Percentiles rank a stretch among this genome's conserved stretches.
Conservation (phyloP, 257 asterid species). For the Leptodermis oblonga region DNA sequence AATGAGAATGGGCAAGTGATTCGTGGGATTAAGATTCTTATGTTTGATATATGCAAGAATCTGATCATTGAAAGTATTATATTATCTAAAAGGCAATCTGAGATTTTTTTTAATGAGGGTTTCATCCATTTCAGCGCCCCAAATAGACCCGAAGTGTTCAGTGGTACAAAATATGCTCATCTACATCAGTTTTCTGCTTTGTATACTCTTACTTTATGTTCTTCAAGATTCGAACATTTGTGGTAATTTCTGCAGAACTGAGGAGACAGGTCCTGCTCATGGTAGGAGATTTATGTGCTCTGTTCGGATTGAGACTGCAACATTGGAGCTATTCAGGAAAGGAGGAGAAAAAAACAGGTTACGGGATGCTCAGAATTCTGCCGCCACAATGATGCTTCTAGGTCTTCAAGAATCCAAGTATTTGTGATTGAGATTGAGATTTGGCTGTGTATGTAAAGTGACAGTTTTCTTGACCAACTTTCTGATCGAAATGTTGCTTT, state of each 20-base stretch:
- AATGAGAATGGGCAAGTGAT: no score
- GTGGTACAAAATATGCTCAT: neutral
- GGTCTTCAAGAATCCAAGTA: slow-evolving; percentile 36
- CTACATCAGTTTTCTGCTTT: neutral
- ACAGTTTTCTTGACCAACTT: neutral
- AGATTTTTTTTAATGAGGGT: no score
- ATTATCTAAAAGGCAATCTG: no score
- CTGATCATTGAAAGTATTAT: no score
- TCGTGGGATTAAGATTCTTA: no score
- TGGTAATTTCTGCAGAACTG: slow-evolving; percentile 41
- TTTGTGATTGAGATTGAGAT: slow-evolving; percentile 20
- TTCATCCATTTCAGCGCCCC: no score
- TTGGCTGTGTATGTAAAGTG: neutral
- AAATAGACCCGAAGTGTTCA: no score
- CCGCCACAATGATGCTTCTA: slow-evolving; percentile 61
- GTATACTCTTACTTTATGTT: neutral
- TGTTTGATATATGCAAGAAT: no score
- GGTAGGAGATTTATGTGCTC: slow-evolving; percentile 58
- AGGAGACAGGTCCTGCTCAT: slow-evolving; percentile 52
- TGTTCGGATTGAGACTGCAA: slow-evolving; percentile 42
- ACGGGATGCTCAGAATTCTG: slow-evolving; percentile 76
- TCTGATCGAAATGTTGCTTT: no score
- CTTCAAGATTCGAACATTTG: neutral
- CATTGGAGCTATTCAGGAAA: slow-evolving; percentile 17
- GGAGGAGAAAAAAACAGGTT: slow-evolving; percentile 55